phyloP scores from a whole-genome alignment of 2,329 filamentous ascomycete genomes.

The Sporothrix mexicana region DNA sequence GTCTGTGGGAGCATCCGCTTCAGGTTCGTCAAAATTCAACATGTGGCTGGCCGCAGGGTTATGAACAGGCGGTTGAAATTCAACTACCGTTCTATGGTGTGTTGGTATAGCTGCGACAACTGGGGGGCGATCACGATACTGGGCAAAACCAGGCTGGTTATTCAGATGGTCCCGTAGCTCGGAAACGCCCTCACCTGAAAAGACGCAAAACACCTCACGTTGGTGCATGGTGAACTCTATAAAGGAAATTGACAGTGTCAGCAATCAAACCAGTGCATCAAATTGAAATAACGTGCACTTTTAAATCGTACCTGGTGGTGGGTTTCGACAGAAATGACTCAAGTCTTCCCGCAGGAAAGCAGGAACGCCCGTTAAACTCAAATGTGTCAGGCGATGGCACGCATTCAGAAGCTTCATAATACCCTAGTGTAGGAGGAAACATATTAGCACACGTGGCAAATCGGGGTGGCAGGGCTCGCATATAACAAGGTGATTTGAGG shows the following conservation, averaged over 20 bases:
- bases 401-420: conserved; percentile 88
- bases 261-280: too few relatives aligned
- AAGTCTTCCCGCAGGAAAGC: conserved; percentile 88
- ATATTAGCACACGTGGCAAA: neutral
- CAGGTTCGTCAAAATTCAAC: conserved; percentile 37
- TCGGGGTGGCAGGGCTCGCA: too few relatives aligned
- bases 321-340: conserved; percentile 82
- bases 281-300: too few relatives aligned
- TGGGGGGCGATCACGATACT: conserved; percentile 47
- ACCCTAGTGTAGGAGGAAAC: conserved; percentile 55
- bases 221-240: conserved; percentile 94
- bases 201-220: conserved; percentile 94
- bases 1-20: conserved; percentile 48
- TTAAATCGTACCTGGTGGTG: conserved; percentile 68
- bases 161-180: conserved; percentile 81
- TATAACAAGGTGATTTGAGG: neutral
- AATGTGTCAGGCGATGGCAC: conserved; percentile 89
- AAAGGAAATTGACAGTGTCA: conserved; percentile 38
- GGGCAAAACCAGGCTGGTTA: conserved; percentile 54
- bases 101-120: conserved; percentile 19
- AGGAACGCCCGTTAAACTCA: conserved; percentile 91
- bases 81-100: neutral
- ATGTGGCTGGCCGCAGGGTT: conserved; percentile 30
- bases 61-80: neutral
- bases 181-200: conserved; percentile 83